Conservation (phyloP, 1,284 basidiomycete genomes). For the Fomitiporia mediterranea region DNA sequence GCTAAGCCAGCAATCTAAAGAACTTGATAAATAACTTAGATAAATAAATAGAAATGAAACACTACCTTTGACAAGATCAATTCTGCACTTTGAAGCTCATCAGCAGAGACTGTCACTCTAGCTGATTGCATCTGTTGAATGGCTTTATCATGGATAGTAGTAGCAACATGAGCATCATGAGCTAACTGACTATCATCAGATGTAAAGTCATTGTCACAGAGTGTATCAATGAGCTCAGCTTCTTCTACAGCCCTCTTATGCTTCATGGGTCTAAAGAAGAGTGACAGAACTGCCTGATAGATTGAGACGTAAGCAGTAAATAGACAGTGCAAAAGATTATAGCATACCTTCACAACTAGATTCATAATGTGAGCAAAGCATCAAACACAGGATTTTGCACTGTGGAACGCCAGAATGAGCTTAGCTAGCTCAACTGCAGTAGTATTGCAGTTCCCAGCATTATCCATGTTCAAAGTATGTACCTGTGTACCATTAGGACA, state of each 20-base stretch:
- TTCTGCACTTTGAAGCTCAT: neutral
- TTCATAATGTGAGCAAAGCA: neutral
- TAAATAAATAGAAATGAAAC: no score
- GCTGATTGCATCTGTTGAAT: neutral
- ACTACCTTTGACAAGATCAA: neutral
- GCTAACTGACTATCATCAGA: neutral
- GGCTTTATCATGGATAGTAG: neutral
- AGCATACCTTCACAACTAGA: neutral
- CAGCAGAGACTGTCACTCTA: neutral
- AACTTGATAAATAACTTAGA: no score
- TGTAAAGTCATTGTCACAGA: neutral
- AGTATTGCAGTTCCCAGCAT: no score
- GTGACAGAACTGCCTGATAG: neutral
- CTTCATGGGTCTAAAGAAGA: neutral
- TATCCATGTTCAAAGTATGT: no score
- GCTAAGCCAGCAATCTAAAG: slow-evolving; percentile 1
- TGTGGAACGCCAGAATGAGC: neutral
- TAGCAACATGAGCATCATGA: neutral
- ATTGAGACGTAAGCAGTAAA: neutral
- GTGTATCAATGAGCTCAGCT: neutral
- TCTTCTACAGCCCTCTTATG: neutral
- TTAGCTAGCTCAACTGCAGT: no score
- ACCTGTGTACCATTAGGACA: no score
- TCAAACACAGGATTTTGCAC: neutral
- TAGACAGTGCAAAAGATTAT: neutral